Evolutionary conservation across 805 yeast genomes (phyloP).

Genomic region (Pichia nanzhaoensis): DNA sequence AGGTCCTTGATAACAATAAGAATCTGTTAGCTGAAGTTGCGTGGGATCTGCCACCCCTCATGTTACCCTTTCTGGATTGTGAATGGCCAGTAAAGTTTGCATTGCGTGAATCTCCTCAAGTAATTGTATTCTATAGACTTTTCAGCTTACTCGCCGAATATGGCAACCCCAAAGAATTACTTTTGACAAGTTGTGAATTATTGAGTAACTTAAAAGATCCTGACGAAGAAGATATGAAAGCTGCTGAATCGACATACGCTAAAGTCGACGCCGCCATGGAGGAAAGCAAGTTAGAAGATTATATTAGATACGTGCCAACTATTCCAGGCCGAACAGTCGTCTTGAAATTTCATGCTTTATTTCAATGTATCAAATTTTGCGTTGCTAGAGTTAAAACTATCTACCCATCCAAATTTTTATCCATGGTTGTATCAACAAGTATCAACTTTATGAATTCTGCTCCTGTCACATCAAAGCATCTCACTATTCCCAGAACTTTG

Average conservation of each 20-base stretch:
- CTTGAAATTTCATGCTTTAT: slow-evolving; percentile 50
- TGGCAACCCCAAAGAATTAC: slow-evolving; percentile 79
- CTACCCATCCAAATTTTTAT: slow-evolving; percentile 74
- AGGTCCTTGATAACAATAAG: slow-evolving; percentile 38
- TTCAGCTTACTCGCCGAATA: slow-evolving; percentile 58
- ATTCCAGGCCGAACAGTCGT: not conserved
- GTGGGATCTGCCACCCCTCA: slow-evolving; percentile 81
- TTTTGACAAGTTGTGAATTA: slow-evolving; percentile 64
- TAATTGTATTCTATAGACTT: slow-evolving; percentile 33
- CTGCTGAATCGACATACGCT: not conserved
- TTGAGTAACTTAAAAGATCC: slow-evolving; percentile 33
- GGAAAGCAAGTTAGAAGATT: too few species aligned
- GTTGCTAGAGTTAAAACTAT: slow-evolving; percentile 57
- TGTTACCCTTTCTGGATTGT: slow-evolving; percentile 46
- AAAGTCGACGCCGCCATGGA: not conserved
- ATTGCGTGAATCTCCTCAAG: slow-evolving; percentile 36
- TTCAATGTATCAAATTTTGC: slow-evolving; percentile 57
- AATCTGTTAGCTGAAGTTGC: slow-evolving; percentile 63
- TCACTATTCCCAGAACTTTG: slow-evolving; percentile 50
- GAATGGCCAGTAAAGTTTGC: slow-evolving; percentile 28
- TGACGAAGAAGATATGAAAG: not conserved
- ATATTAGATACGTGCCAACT: too few species aligned
- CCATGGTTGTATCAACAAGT: slow-evolving; percentile 57
- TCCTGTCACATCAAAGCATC: slow-evolving; percentile 23
- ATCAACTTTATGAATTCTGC: slow-evolving; percentile 45